A percentile compares a stretch with the other conserved stretches of the same genome.
These are phyloP conservation scores for Phialophora verrucosa DNA, from an alignment of 2,329 filamentous ascomycete species.

Conservation along the genomic window DNA sequence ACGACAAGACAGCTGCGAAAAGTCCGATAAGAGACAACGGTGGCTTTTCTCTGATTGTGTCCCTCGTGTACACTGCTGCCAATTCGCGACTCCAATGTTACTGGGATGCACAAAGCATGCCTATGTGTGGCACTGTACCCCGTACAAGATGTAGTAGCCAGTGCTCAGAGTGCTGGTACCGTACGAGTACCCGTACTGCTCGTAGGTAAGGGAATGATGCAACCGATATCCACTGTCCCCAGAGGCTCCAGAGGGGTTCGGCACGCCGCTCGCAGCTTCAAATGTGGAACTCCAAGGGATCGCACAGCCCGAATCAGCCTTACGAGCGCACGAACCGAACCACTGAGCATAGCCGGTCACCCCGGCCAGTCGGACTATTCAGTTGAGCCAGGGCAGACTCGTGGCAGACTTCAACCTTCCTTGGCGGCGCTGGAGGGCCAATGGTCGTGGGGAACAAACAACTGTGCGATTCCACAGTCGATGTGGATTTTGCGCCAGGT, in stretches of 20 bases:
- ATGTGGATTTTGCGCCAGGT: background rate
- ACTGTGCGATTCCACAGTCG: background rate
- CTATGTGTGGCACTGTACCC: background rate
- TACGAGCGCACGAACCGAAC: constrained; percentile 12
- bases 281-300: background rate
- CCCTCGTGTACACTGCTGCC: background rate
- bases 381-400: constrained; percentile 25
- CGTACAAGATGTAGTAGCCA: too few species aligned
- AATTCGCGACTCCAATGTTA: background rate
- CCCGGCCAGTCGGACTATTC: background rate
- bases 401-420: constrained; percentile 18
- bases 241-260: background rate
- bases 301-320: constrained; percentile 35
- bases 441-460: background rate
- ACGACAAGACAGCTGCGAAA: background rate
- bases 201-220: background rate
- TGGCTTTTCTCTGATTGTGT: background rate
- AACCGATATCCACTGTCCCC: background rate
- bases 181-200: background rate
- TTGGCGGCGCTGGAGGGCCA: background rate
- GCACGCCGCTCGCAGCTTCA: background rate
- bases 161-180: too few species aligned
- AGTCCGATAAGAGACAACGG: background rate
- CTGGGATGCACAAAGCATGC: background rate
- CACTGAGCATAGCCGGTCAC: constrained; percentile 8